These are phyloP conservation scores for Nemania abortiva DNA, from an alignment of 2,329 filamentous ascomycete species.

Conservation along the genomic window DNA sequence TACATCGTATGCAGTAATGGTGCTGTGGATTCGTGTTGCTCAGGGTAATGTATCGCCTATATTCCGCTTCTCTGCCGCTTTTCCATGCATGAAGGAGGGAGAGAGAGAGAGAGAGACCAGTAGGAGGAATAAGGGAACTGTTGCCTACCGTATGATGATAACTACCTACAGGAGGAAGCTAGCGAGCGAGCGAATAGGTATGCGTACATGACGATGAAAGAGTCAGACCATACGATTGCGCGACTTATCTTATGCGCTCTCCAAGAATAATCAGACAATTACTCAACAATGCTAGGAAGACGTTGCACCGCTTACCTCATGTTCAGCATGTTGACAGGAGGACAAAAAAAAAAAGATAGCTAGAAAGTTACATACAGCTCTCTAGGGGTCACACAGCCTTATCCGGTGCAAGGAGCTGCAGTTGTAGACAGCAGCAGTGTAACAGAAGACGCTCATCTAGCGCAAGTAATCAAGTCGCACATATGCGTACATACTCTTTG, in stretches of 20 bases:
- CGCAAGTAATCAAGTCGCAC: conserved; percentile 26
- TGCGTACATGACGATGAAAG: not conserved
- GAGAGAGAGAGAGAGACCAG: conserved; percentile 6
- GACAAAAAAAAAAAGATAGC: not conserved
- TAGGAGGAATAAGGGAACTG: not conserved
- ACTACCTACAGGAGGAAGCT: not conserved
- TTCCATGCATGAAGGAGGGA: conserved; percentile 8
- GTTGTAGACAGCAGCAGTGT: conserved; percentile 12
- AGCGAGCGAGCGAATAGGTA: not conserved
- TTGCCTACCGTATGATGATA: not conserved
- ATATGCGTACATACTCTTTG: not conserved
- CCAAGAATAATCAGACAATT: no score
- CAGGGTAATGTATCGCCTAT: conserved; percentile 30
- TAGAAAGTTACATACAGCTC: not conserved
- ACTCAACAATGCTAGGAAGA: not conserved
- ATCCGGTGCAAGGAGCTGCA: conserved; percentile 14
- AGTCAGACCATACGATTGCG: not conserved
- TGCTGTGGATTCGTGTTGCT: conserved; percentile 1
- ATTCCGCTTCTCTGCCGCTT: conserved; percentile 23
- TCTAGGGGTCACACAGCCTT: conserved; percentile 21
- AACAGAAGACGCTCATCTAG: conserved; percentile 1
- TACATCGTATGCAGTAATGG: conserved; percentile 18
- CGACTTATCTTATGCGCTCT: no score
- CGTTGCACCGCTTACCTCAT: not conserved
- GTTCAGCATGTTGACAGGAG: not conserved